Evolutionary conservation across 768 basidiomycete species (phyloP).

Genomic region (Termitomyces sp.): DNA sequence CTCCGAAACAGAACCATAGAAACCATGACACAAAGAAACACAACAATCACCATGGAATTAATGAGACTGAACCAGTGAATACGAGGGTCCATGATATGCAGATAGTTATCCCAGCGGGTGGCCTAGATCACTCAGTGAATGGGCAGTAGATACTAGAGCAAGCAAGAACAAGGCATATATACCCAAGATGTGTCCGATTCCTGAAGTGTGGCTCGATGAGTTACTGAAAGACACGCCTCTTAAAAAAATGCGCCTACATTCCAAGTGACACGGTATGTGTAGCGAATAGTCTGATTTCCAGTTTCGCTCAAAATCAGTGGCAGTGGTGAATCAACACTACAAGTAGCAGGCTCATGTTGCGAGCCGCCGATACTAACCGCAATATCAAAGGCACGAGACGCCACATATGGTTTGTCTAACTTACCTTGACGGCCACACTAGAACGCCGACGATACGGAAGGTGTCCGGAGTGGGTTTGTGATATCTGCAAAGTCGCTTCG

Average conservation of each 20-base stretch:
- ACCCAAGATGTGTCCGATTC: conserved; percentile 87
- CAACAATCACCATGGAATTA: conserved; percentile 88
- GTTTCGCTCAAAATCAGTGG: conserved; percentile 64
- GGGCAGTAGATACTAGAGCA: background rate
- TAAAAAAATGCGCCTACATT: conserved; percentile 44
- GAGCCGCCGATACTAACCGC: conserved; percentile 55
- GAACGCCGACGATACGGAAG: conserved; percentile 89
- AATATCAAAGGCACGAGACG: background rate
- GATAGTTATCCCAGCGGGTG: conserved; percentile 94
- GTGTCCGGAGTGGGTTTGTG: conserved; percentile 66
- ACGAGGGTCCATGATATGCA: conserved; percentile 88
- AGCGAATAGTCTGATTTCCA: conserved; percentile 60
- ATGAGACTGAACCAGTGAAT: conserved; percentile 97
- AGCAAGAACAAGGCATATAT: conserved; percentile 9
- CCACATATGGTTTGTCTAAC: background rate
- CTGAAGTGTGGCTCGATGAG: conserved; percentile 32
- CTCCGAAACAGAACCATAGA: conserved; percentile 85
- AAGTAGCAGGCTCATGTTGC: conserved; percentile 49
- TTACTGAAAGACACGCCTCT: background rate
- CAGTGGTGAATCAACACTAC: conserved; percentile 35
- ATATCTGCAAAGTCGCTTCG: conserved; percentile 49
- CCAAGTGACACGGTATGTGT: conserved; percentile 89
- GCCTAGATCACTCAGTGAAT: conserved; percentile 47
- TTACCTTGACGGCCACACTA: conserved; percentile 69
- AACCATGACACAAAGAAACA: conserved; percentile 92